Percentiles rank a stretch among this genome's conserved stretches.
Conservation (phyloP, 805 yeast species). For the Spathaspora passalidarum region DNA sequence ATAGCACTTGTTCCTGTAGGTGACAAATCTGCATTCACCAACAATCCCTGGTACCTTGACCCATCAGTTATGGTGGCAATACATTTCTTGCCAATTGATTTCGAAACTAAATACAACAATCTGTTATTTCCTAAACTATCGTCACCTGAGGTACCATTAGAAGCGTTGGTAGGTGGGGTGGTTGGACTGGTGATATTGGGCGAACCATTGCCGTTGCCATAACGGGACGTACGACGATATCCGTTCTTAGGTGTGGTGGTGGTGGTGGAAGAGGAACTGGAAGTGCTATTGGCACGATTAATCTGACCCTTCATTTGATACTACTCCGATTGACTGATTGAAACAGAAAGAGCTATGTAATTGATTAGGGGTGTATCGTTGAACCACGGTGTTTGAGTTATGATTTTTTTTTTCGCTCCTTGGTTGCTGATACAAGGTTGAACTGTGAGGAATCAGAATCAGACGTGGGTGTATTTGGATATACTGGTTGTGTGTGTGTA, state of each 20-base stretch:
- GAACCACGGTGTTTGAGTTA: neutral
- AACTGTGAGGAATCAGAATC: neutral
- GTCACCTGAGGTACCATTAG: neutral
- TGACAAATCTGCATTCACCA: constrained; percentile 45
- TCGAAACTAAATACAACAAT: constrained; percentile 50
- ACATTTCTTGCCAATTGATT: constrained; percentile 55
- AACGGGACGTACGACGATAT: constrained; percentile 17
- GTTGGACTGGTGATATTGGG: neutral
- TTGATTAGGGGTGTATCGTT: neutral
- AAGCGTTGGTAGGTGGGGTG: neutral
- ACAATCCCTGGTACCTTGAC: constrained; percentile 53
- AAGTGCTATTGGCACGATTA: constrained; percentile 12
- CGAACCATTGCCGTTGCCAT: neutral
- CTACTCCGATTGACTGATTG: neutral
- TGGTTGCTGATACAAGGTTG: neutral
- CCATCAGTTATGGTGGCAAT: constrained; percentile 64
- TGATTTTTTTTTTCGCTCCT: neutral
- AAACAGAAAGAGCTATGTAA: neutral
- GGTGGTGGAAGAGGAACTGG: neutral
- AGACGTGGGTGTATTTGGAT: neutral
- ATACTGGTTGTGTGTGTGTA: neutral
- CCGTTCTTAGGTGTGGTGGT: constrained; percentile 14
- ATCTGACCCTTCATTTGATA: constrained; percentile 20
- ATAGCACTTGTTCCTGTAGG: constrained; percentile 38
- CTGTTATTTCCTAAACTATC: constrained; percentile 42